Evolutionary conservation across 2,329 filamentous ascomycete species (phyloP).

Genomic region (Aspergillus persii): DNA sequence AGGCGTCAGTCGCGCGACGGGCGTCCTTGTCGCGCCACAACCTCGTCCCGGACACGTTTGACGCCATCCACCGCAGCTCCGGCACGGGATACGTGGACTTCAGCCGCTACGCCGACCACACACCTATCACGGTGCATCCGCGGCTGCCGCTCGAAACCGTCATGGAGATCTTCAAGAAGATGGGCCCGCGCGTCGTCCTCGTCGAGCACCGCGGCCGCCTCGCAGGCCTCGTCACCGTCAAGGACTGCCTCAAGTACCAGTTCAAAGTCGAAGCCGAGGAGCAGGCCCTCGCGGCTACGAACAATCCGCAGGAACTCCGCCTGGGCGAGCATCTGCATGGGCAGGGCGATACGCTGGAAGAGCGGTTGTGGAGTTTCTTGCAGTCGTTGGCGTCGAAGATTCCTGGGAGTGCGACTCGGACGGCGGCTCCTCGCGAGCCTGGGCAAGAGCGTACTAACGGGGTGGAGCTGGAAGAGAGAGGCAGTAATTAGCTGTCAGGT

Average conservation of each 20-base stretch:
- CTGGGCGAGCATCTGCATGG: slow-evolving; percentile 22
- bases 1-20: slow-evolving; percentile 31
- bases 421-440: no score
- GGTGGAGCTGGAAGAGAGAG: slow-evolving; percentile 33
- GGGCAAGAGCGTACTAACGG: neutral
- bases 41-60: slow-evolving; percentile 54
- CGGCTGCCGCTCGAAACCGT: slow-evolving; percentile 90
- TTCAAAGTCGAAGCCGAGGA: slow-evolving; percentile 92
- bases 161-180: slow-evolving; percentile 98
- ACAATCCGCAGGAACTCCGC: slow-evolving; percentile 21
- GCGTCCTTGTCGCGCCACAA: slow-evolving; percentile 27
- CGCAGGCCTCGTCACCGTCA: slow-evolving; percentile 85
- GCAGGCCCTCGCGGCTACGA: slow-evolving; percentile 48
- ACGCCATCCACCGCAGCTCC: slow-evolving; percentile 57
- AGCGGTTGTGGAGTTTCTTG: slow-evolving; percentile 38
- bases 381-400: slow-evolving; percentile 29
- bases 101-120: slow-evolving; percentile 81
- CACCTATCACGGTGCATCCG: slow-evolving; percentile 87
- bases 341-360: slow-evolving; percentile 30
- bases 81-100: slow-evolving; percentile 69
- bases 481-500: no score
- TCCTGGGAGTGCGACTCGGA: slow-evolving; percentile 5
- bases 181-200: slow-evolving; percentile 88
- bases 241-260: slow-evolving; percentile 95
- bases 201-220: slow-evolving; percentile 86